Base-by-base conservation (phyloP, 441 rosid genomes). In the Adansonia madagascariensis region DNA sequence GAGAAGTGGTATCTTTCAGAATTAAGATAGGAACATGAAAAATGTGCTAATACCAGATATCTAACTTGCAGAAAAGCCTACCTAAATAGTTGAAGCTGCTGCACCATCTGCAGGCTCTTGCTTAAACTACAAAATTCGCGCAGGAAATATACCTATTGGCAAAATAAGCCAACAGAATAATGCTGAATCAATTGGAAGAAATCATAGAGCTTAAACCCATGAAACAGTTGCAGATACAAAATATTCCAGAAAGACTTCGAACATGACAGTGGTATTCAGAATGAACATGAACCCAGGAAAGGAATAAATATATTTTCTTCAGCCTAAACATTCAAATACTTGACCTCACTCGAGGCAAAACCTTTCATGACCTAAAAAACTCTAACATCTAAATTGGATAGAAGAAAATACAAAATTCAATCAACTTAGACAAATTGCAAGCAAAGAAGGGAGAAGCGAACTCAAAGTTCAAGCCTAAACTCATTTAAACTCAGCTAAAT, bases 1-100 rank as follows among this genome's bases (percentile, higher is more conserved):
- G 31, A 39, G 17, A 61, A 62, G 43, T 14, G 10, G 53, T 31
- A 71, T 7, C 77, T 18, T 27, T 68, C 52, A 77, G 17, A 76
- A 49, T 35, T 27, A 56, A 46, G 46, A 64, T 17, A 74, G 60
- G 41, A 20, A 72, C 59, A 74, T 22, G n/a, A 17, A 61, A 62
- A 52, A 49, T 47, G 17, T 15, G 4, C 9, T 39, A 63, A 67
- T 24, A 74, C 76, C 64, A 65, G 59, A 61, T 70, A 65, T 60
- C 61, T 50, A 81, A 76, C 73, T 77, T 77, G 78, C 8, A 61
- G 15, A 72, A 53, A 63, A 71, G 74, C 81, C 73, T 86, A 97
- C 98, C 98, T 92, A 90, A 91, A 93, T 44, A 97, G 92, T 75
- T 92, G 94, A 75, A 94, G 88, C 90, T 94, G 98, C 89, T 97